Evolutionary conservation across 2,329 filamentous ascomycete genomes (phyloP).

Genomic region (Annulohypoxylon truncatum): DNA sequence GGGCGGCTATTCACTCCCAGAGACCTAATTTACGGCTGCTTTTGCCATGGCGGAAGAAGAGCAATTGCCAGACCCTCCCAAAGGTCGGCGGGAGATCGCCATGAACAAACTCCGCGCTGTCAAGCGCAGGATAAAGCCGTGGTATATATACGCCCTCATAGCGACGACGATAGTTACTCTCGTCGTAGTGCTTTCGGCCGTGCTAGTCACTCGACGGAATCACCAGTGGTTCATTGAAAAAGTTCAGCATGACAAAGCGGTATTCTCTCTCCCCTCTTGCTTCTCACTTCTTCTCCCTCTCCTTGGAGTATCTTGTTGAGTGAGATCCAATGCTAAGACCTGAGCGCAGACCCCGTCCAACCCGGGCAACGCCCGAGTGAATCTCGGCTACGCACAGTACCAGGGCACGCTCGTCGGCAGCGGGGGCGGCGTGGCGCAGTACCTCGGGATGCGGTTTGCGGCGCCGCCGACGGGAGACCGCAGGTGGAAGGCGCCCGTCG

Average conservation of each 20-base stretch:
- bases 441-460: conserved; percentile 64
- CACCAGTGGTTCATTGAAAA: conserved; percentile 12
- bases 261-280: not conserved
- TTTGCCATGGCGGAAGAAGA: conserved; percentile 12
- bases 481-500: conserved; percentile 62
- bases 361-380: conserved; percentile 44
- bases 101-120: conserved; percentile 10
- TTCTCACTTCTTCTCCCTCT: not conserved
- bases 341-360: conserved; percentile 29
- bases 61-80: not conserved
- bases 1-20: not conserved
- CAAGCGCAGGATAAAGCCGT: conserved; percentile 21
- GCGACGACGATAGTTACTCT: conserved; percentile 12
- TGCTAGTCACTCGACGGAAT: conserved; percentile 34
- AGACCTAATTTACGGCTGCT: not conserved
- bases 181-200: conserved; percentile 26
- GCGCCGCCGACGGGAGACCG: conserved; percentile 62
- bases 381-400: conserved; percentile 61
- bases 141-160: conserved; percentile 30
- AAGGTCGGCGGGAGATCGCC: not conserved
- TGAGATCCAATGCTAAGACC: not conserved
- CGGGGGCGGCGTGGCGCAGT: conserved; percentile 55
- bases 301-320: not conserved
- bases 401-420: conserved; percentile 53
- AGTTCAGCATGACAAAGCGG: conserved; percentile 24